Conservation (phyloP, 768 basidiomycete species). For the Rhizopogon vinicolor region DNA sequence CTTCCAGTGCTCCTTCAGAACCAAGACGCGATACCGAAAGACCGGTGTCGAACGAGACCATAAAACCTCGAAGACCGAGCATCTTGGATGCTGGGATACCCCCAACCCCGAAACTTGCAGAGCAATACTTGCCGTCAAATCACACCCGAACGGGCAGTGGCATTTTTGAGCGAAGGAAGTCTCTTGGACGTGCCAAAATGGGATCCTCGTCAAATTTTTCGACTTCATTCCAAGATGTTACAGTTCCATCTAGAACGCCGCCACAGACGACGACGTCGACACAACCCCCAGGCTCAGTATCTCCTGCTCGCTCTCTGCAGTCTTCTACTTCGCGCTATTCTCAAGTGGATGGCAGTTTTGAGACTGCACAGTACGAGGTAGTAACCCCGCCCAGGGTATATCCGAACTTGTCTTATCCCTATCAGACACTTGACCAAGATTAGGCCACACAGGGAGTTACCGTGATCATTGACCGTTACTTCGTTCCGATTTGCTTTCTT, state of each 20-base stretch:
- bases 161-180: slow-evolving; percentile 23
- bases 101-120: slow-evolving; percentile 60
- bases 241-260: slow-evolving; percentile 7
- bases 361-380: slow-evolving; percentile 65
- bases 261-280: slow-evolving; percentile 9
- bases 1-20: slow-evolving; percentile 28
- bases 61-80: slow-evolving; percentile 43
- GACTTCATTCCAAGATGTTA: slow-evolving; percentile 27
- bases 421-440: slow-evolving; percentile 46
- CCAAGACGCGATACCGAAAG: slow-evolving; percentile 37
- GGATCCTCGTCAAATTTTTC: slow-evolving; percentile 15
- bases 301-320: slow-evolving; percentile 24
- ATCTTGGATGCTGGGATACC: slow-evolving; percentile 45
- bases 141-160: slow-evolving; percentile 28
- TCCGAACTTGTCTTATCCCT: slow-evolving; percentile 50
- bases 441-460: slow-evolving; percentile 2
- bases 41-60: slow-evolving; percentile 26
- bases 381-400: slow-evolving; percentile 45
- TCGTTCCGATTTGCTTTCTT: neutral
- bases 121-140: slow-evolving; percentile 36
- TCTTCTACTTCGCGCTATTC: slow-evolving; percentile 19
- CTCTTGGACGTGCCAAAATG: slow-evolving; percentile 14
- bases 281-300: slow-evolving; percentile 17
- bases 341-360: slow-evolving; percentile 44
- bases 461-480: neutral